Conservation (phyloP, 23 red algal species). For the Gracilaria domingensis region DNA sequence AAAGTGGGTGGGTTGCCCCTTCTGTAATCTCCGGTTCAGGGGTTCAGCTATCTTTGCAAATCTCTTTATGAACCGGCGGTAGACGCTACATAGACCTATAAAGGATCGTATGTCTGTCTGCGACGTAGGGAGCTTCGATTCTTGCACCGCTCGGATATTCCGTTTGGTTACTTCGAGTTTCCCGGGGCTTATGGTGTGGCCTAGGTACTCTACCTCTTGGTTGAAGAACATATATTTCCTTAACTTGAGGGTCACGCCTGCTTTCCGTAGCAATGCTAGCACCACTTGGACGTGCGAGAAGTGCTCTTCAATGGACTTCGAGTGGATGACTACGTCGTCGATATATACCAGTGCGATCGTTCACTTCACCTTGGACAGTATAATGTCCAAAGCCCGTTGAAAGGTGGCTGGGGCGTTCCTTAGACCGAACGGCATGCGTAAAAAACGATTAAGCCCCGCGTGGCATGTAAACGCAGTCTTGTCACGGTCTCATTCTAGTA, state of each 20-base stretch:
- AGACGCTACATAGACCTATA: constrained; percentile 32
- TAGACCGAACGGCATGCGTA: background rate
- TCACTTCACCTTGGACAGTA: background rate
- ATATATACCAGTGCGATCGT: background rate
- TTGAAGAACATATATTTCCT: constrained; percentile 2
- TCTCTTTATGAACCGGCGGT: constrained; percentile 46
- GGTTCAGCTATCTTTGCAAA: constrained; percentile 15
- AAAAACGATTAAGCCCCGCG: background rate
- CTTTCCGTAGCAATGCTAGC: background rate
- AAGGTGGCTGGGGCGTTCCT: constrained; percentile 28
- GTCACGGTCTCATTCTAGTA: background rate
- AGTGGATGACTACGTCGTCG: constrained; percentile 29
- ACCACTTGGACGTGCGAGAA: background rate
- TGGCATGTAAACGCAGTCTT: constrained; percentile 19
- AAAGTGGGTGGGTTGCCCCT: background rate
- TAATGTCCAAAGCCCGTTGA: constrained; percentile 22
- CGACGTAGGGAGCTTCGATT: constrained; percentile 16
- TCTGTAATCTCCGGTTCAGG: background rate
- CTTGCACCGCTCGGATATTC: background rate
- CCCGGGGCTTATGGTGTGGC: constrained; percentile 24
- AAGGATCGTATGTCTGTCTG: constrained; percentile 14
- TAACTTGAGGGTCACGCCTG: constrained; percentile 8
- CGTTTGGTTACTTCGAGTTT: background rate
- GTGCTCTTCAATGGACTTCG: background rate
- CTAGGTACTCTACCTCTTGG: constrained; percentile 11